These are phyloP conservation scores for Biscogniauxia mediterranea DNA, from an alignment of 2,329 filamentous ascomycete genomes.

Conservation along the genomic window DNA sequence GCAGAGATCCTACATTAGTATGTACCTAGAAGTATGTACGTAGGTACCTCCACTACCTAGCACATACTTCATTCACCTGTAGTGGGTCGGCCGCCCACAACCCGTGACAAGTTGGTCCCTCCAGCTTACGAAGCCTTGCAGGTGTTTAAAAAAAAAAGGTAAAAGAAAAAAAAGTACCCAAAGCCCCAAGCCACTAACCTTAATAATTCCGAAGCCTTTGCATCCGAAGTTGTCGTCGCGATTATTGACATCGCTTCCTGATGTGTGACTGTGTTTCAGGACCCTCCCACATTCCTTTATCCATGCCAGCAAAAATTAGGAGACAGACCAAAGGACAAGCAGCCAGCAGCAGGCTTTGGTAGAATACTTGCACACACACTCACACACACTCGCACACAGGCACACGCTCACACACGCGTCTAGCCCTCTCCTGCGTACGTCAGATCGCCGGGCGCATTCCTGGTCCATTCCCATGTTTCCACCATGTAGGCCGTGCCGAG, in stretches of 20 bases:
- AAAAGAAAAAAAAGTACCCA: not conserved
- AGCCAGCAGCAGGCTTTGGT: not conserved
- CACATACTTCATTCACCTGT: not conserved
- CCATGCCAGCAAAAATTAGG: not conserved
- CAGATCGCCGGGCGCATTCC: not conserved
- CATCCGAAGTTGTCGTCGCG: not conserved
- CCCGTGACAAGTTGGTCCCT: not conserved
- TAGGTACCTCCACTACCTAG: no score
- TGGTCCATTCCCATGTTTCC: constrained; percentile 21
- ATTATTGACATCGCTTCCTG: not conserved
- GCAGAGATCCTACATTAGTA: no score
- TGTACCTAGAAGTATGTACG: no score
- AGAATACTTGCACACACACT: not conserved
- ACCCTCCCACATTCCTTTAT: not conserved
- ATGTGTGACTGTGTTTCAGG: not conserved
- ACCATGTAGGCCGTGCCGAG: constrained; percentile 26
- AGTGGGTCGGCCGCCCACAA: not conserved
- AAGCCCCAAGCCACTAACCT: not conserved
- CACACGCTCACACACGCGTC: not conserved
- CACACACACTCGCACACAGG: no score
- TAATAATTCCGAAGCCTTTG: not conserved
- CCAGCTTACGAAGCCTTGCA: not conserved
- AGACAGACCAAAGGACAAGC: not conserved
- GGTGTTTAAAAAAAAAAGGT: not conserved
- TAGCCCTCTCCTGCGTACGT: constrained; percentile 6